A percentile compares a stretch with the other conserved stretches of the same genome.
Conservation (phyloP, 495 filamentous ascomycete genomes). For the Lineolata rhizophorae region DNA sequence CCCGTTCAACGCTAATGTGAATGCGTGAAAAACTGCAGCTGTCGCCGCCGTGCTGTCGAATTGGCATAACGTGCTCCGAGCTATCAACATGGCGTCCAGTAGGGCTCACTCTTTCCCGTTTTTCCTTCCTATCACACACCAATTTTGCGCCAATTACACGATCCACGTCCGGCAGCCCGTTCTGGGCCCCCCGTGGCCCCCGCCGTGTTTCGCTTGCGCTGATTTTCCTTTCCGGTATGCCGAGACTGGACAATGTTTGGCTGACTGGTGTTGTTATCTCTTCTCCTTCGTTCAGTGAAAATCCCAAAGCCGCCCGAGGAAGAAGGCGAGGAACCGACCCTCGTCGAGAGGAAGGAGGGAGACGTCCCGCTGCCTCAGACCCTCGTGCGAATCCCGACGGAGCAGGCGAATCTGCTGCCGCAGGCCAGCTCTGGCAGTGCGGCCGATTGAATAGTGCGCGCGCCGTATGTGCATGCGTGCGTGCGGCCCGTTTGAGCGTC, state of each 20-base stretch:
- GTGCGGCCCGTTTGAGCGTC: too few relatives aligned
- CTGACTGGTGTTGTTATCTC: slow-evolving; percentile 1
- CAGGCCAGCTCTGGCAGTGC: slow-evolving; percentile 8
- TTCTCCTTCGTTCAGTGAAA: slow-evolving; percentile 24
- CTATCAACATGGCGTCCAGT: slow-evolving; percentile 93
- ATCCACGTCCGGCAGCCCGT: too few relatives aligned
- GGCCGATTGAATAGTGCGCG: too few relatives aligned
- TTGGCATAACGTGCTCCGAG: slow-evolving; percentile 86
- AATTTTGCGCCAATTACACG: too few relatives aligned
- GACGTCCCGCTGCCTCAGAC: slow-evolving; percentile 48
- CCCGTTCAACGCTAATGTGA: too few relatives aligned
- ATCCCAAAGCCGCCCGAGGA: slow-evolving; percentile 36
- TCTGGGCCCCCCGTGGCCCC: too few relatives aligned
- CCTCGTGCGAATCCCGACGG: slow-evolving; percentile 56
- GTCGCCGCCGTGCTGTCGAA: slow-evolving; percentile 83
- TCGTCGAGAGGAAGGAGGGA: slow-evolving; percentile 15
- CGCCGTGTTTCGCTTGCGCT: too few relatives aligned
- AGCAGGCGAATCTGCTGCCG: slow-evolving; percentile 22
- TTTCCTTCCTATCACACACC: too few relatives aligned
- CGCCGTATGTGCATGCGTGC: too few relatives aligned
- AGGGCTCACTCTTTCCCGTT: slow-evolving; percentile 24
- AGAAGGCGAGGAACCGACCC: slow-evolving; percentile 15
- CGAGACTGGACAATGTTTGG: too few relatives aligned
- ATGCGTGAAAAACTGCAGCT: slow-evolving; percentile 35
- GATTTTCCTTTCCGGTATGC: too few relatives aligned